Conservation (phyloP, 2,329 filamentous ascomycete species). For the Aspergillus vadensis region DNA sequence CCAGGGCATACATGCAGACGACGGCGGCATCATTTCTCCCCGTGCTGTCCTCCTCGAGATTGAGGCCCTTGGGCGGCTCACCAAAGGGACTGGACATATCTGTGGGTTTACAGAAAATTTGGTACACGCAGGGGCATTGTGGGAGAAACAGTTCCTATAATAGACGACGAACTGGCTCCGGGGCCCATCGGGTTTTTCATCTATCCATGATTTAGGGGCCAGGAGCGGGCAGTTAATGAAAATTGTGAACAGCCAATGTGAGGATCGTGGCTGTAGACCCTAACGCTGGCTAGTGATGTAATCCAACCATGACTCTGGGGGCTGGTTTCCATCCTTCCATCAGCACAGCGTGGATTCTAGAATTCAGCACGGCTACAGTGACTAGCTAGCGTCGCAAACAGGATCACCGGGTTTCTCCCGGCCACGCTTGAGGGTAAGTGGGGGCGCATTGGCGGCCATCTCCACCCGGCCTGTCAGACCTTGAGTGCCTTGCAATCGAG, state of each 20-base stretch:
- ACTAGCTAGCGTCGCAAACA: neutral
- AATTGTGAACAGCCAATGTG: neutral
- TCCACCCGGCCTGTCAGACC: slow-evolving; percentile 4
- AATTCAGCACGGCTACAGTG: neutral
- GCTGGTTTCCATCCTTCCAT: neutral
- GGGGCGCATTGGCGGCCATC: slow-evolving; percentile 5
- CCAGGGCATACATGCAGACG: neutral
- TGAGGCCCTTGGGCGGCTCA: neutral
- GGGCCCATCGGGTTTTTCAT: slow-evolving; percentile 4
- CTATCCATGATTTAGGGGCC: slow-evolving; percentile 4
- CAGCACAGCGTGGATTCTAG: slow-evolving; percentile 1
- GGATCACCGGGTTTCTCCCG: neutral
- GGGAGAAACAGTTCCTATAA: neutral
- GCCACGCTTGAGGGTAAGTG: neutral
- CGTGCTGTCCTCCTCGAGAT: neutral
- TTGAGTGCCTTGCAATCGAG: neutral
- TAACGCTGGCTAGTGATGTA: slow-evolving; percentile 6
- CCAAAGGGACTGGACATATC: slow-evolving; percentile 6
- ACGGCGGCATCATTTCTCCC: neutral
- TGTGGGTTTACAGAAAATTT: neutral
- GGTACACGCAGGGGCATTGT: neutral
- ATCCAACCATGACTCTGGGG: slow-evolving; percentile 5
- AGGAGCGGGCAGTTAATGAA: slow-evolving; percentile 3
- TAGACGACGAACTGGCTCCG: neutral
- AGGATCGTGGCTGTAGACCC: neutral